Base-by-base conservation (phyloP, 352 stramenopile species). In the Phytophthora pluvialis region DNA sequence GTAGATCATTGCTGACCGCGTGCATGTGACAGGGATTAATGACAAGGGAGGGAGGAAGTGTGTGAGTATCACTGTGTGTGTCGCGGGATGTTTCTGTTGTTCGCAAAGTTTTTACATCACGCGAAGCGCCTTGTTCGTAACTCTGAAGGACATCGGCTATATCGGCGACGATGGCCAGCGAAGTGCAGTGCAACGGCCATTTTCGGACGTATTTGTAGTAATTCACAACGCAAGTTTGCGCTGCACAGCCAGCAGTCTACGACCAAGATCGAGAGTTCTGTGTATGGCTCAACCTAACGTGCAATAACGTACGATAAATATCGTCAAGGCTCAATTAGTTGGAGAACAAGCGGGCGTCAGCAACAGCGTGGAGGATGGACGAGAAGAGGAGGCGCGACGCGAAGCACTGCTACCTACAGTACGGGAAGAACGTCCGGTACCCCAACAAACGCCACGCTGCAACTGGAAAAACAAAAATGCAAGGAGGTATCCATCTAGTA, bases 401-500 rank as follows among this genome's bases (percentile, higher is more conserved):
- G 45, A 65, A n/a, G 62, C 54, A 40, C 21, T 26, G 18, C 53
- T 45, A 16, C 15, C 16, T 40, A 49, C 55, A 25, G 31, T 51
- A 46, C 45, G 21, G 15, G 39, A 75, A 43, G 53, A 55, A 38
- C 21, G 36, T 13, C 25, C 33, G 38, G 13, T 9, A 3, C 32
- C 42, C 18, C 28, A 45, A 33, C 8, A 35, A 12, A 32, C 45
- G 3, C 33, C 31, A 93, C 83, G n/a, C 66, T 93, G 6, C 71
- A 86, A 9, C 77, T 92, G 5, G 80, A 91, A 50, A 88, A 88
- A 66, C 79, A 88, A 48, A 95, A 94, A 55, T 92, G 81, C 40
- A 83, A 91, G 59, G 79, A n/a, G n/a, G n/a, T n/a, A n/a, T n/a
- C n/a, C n/a, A n/a, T n/a, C n/a, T n/a, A n/a, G n/a, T n/a, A n/a